These are phyloP conservation scores for Eimeria tenella DNA, from an alignment of 169 alveolate species.

Conservation along the genomic window DNA sequence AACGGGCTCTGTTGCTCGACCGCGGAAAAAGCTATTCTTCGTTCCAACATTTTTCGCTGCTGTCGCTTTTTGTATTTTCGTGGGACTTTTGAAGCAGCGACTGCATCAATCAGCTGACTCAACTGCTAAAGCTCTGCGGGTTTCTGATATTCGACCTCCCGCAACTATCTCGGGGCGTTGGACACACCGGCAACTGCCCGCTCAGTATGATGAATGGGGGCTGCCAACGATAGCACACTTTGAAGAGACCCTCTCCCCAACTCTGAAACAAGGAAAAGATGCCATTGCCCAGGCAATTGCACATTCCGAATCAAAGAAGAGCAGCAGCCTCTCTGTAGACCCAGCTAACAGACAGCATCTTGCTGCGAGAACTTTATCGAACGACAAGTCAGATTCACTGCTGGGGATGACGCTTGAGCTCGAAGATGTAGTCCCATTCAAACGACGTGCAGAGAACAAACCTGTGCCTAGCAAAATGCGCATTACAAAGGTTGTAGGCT, in stretches of 20 bases:
- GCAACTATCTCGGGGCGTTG: no score
- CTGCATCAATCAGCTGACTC: no score
- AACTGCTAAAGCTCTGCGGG: no score
- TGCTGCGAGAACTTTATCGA: not conserved
- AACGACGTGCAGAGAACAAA: not conserved
- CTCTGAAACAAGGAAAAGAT: conserved; percentile 7
- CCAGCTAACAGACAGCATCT: not conserved
- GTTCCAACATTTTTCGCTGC: no score
- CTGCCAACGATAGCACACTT: not conserved
- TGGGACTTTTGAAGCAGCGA: no score
- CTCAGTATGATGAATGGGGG: conserved; percentile 14
- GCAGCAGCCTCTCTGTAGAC: not conserved
- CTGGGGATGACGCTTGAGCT: not conserved
- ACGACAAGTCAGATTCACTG: not conserved
- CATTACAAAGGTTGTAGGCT: conserved; percentile 5
- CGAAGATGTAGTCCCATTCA: not conserved
- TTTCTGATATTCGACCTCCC: no score
- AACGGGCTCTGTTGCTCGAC: no score
- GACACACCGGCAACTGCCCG: no score
- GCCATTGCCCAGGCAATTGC: not conserved
- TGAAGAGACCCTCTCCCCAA: not conserved
- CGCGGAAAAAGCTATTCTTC: no score
- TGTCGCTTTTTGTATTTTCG: no score
- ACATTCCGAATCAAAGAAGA: not conserved
- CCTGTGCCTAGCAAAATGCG: not conserved